phyloP scores from a whole-genome alignment of 169 alveolate species.

The Plasmodium gonderi region DNA sequence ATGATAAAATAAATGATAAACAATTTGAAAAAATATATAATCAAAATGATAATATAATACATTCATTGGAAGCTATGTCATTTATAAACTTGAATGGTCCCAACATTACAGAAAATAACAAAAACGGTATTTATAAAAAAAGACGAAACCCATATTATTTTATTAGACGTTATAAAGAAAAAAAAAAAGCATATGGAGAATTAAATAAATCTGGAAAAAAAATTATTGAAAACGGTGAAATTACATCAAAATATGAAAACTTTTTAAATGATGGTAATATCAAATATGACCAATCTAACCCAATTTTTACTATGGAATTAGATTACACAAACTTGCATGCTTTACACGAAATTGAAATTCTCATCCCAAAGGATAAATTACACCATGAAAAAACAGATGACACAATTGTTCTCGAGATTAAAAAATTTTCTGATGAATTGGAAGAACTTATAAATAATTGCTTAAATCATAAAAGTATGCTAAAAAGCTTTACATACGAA shows the following conservation, averaged over 20 bases:
- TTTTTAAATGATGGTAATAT: neutral
- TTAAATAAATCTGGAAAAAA: neutral
- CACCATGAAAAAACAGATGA: neutral
- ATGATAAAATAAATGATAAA: neutral
- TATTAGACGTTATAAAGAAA: neutral
- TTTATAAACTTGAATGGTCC: neutral
- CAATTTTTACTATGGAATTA: neutral
- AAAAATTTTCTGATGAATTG: neutral
- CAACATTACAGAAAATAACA: neutral
- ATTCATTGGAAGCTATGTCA: neutral
- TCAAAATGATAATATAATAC: neutral
- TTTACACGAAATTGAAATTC: neutral
- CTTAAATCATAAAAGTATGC: neutral
- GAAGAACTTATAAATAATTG: neutral
- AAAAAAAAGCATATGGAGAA: neutral
- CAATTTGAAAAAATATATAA: neutral
- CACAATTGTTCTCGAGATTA: neutral
- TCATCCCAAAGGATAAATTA: neutral
- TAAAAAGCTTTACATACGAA: neutral
- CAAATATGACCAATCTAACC: neutral
- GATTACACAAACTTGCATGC: neutral
- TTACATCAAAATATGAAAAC: neutral
- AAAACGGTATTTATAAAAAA: neutral
- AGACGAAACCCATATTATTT: neutral
- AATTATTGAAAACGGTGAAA: neutral